A percentile compares a stretch with the other conserved stretches of the same genome.
phyloP scores from a whole-genome alignment of 805 yeast genomes.

The Grigorovia jiainica region DNA sequence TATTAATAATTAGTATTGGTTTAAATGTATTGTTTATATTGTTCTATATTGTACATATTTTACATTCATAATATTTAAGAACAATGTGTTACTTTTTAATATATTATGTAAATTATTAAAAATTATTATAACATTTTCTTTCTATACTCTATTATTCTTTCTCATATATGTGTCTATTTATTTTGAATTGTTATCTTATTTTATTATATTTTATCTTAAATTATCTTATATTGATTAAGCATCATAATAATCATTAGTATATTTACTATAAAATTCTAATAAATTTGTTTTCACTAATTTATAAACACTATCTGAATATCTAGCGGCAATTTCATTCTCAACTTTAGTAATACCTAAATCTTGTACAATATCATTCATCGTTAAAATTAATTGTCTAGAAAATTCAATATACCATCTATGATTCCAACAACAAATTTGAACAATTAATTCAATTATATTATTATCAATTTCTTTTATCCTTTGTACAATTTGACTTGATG shows the following conservation, averaged over 20 bases:
- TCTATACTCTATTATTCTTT: no score
- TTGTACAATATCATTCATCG: slow-evolving; percentile 51
- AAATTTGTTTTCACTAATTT: slow-evolving; percentile 22
- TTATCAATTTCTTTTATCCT: slow-evolving; percentile 33
- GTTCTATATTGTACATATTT: no score
- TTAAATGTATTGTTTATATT: no score
- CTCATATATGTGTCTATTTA: no score
- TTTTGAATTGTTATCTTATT: no score
- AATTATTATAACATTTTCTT: no score
- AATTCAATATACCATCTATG: slow-evolving; percentile 96
- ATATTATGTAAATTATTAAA: no score
- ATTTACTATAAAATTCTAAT: slow-evolving; percentile 19
- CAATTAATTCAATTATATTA: slow-evolving; percentile 55
- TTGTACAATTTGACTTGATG: slow-evolving; percentile 28
- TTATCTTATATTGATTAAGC: no score
- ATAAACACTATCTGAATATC: slow-evolving; percentile 40
- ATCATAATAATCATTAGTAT: slow-evolving; percentile 24
- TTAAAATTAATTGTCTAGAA: slow-evolving; percentile 55
- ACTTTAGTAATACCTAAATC: slow-evolving; percentile 75
- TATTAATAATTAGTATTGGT: no score
- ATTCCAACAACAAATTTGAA: slow-evolving; percentile 89
- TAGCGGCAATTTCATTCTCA: slow-evolving; percentile 59
- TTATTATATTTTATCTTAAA: no score
- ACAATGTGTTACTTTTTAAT: no score
- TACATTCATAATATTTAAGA: no score